These are phyloP conservation scores for Gossypium anomalum DNA, from an alignment of 345 rosid genomes.

Conservation along the genomic window DNA sequence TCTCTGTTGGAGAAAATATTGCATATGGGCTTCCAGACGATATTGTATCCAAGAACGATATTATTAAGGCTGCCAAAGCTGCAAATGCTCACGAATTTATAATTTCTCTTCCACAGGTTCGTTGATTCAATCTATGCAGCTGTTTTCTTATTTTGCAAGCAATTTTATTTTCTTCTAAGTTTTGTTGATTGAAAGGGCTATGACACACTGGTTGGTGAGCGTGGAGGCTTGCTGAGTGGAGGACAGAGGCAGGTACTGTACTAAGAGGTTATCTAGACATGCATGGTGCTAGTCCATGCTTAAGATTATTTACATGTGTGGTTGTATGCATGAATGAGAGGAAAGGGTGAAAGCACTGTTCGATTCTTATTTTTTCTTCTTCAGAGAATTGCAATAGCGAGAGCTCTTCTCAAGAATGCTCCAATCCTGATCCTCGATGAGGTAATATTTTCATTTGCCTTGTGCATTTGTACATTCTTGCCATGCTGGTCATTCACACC, in stretches of 20 bases:
- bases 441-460: conserved; percentile 35
- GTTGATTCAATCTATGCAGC: conserved; percentile 13
- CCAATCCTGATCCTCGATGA: conserved; percentile 83
- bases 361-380: conserved; percentile 17
- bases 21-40: conserved; percentile 97
- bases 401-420: conserved; percentile 84
- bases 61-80: conserved; percentile 90
- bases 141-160: conserved; percentile 8
- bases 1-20: conserved; percentile 90
- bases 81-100: conserved; percentile 97
- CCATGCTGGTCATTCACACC: background rate
- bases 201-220: conserved; percentile 87
- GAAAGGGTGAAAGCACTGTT: background rate
- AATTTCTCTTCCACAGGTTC: conserved; percentile 86
- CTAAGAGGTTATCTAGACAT: background rate
- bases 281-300: background rate
- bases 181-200: conserved; percentile 59
- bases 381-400: conserved; percentile 91
- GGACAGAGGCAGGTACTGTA: conserved; percentile 85
- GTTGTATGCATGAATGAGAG: background rate
- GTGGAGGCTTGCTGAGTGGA: conserved; percentile 89
- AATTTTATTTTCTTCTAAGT: conserved; percentile 17
- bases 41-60: conserved; percentile 75
- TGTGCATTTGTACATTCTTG: background rate
- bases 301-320: background rate